Evolutionary conservation across 140 eudicot species (phyloP).

Genomic region (Erigeron philadelphicus): DNA sequence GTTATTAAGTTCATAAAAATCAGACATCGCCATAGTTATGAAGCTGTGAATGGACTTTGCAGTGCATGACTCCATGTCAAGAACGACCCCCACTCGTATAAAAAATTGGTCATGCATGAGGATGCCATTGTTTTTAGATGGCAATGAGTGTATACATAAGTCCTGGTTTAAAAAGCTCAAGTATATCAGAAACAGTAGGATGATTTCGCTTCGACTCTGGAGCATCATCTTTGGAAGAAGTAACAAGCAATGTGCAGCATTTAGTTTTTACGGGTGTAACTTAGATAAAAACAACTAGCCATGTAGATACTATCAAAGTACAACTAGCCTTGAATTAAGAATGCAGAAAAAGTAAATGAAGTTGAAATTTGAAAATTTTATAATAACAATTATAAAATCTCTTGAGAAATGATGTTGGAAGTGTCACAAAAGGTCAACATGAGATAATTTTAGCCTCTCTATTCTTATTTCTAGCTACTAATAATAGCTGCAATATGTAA

Average conservation of each 20-base stretch:
- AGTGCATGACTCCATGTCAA: slow-evolving; percentile 33
- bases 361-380: too few relatives aligned
- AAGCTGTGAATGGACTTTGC: slow-evolving; percentile 27
- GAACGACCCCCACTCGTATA: slow-evolving; percentile 32
- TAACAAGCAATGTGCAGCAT: too few relatives aligned
- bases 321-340: not conserved
- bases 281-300: too few relatives aligned
- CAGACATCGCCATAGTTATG: slow-evolving; percentile 33
- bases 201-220: slow-evolving; percentile 9
- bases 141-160: slow-evolving; percentile 1
- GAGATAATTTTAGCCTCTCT: too few relatives aligned
- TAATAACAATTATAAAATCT: too few relatives aligned
- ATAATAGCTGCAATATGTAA: too few relatives aligned
- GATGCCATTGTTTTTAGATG: slow-evolving; percentile 8
- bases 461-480: too few relatives aligned
- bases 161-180: slow-evolving; percentile 6
- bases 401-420: too few relatives aligned
- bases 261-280: too few relatives aligned
- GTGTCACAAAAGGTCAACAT: too few relatives aligned
- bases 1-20: slow-evolving; percentile 26
- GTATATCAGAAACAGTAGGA: not conserved
- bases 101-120: not conserved
- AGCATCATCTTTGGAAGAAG: slow-evolving; percentile 8
- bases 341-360: not conserved
- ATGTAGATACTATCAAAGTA: too few relatives aligned